These are phyloP conservation scores for Tulasnella sp. DNA, from an alignment of 768 basidiomycete genomes.

Conservation along the genomic window DNA sequence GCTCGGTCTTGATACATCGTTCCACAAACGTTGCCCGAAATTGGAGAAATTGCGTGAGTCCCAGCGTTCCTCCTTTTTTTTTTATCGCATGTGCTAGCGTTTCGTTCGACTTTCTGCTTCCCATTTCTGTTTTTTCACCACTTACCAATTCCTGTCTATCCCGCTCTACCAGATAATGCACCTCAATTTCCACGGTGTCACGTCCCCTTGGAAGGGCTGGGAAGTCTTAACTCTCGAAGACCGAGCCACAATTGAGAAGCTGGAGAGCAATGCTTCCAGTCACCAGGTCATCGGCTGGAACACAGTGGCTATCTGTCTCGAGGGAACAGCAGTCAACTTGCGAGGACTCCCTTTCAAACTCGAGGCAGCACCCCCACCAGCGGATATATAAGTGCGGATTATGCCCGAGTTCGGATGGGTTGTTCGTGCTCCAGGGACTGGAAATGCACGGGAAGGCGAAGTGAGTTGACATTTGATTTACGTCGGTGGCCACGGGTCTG, in stretches of 20 bases:
- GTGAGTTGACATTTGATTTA: background rate
- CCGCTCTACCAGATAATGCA: background rate
- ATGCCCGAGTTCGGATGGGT: background rate
- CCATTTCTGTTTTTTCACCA: no score
- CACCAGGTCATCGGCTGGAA: background rate
- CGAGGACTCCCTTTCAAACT: background rate
- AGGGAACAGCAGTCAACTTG: background rate
- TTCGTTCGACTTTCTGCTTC: no score
- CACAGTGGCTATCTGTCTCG: background rate
- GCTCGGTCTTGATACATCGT: background rate
- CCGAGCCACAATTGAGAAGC: background rate
- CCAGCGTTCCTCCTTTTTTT: conserved; percentile 25
- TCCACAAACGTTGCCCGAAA: background rate
- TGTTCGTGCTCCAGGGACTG: background rate
- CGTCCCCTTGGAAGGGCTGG: background rate
- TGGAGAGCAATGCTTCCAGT: background rate
- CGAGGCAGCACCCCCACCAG: no score
- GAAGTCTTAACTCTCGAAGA: background rate
- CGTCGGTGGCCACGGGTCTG: background rate
- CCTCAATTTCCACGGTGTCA: background rate
- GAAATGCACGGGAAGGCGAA: background rate
- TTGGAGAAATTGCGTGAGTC: background rate
- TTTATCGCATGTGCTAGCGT: no score
- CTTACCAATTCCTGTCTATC: background rate
- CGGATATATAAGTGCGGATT: background rate